These are phyloP conservation scores for Fagus crenata DNA, from an alignment of 306 rosid genomes.

Conservation along the genomic window DNA sequence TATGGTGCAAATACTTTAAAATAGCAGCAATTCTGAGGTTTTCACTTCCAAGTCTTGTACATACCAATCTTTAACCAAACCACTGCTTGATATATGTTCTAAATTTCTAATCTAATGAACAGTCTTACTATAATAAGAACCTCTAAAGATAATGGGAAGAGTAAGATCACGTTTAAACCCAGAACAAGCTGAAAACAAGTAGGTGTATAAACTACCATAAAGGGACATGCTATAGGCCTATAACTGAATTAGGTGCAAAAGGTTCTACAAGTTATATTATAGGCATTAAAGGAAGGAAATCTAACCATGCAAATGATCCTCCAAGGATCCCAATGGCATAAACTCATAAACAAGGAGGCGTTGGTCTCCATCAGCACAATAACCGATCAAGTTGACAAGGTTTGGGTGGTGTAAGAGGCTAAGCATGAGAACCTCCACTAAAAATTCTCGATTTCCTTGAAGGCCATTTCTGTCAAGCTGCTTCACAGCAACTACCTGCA, in stretches of 20 bases:
- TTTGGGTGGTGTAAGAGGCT: constrained; percentile 97
- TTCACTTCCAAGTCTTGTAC: background rate
- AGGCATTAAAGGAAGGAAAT: constrained; percentile 33
- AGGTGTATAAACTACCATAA: background rate
- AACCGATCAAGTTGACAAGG: constrained; percentile 95
- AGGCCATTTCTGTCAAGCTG: constrained; percentile 76
- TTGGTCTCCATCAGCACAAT: constrained; percentile 84
- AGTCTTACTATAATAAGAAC: background rate
- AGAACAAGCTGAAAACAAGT: background rate
- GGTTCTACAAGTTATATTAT: constrained; percentile 10
- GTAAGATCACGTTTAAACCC: background rate
- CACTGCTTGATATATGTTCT: background rate
- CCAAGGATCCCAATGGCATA: constrained; percentile 99
- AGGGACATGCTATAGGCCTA: background rate
- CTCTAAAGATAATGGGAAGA: background rate
- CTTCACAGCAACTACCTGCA: constrained; percentile 85
- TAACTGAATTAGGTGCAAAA: background rate
- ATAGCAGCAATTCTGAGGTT: background rate
- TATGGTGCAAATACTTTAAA: background rate
- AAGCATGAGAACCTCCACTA: constrained; percentile 99
- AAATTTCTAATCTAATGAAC: background rate
- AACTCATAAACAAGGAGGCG: constrained; percentile 84
- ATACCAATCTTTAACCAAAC: background rate
- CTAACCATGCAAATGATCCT: constrained; percentile 98
- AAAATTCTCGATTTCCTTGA: constrained; percentile 83